These are phyloP conservation scores for Lipomyces lipofer DNA, from an alignment of 805 yeast genomes.

Conservation along the genomic window DNA sequence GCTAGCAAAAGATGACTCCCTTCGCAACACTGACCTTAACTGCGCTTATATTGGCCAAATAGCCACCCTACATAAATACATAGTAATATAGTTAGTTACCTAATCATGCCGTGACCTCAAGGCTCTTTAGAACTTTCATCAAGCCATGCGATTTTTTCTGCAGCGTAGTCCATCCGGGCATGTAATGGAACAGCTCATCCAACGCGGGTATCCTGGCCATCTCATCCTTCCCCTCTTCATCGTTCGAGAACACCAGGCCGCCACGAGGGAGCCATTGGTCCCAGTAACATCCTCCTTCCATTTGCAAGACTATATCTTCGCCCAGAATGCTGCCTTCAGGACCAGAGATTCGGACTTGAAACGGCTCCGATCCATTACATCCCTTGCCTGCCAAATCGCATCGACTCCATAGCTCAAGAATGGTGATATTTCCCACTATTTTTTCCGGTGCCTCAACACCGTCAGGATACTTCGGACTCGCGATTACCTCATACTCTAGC, in stretches of 20 bases:
- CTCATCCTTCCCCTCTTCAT: slow-evolving; percentile 28
- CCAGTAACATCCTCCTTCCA: slow-evolving; percentile 64
- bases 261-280: slow-evolving; percentile 56
- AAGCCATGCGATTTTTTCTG: slow-evolving; percentile 66
- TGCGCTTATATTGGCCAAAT: too few species aligned
- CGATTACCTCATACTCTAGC: background rate
- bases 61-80: too few species aligned
- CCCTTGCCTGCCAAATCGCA: slow-evolving; percentile 10
- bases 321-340: background rate
- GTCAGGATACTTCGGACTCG: too few species aligned
- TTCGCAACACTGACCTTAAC: too few species aligned
- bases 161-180: slow-evolving; percentile 67
- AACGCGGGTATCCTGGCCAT: slow-evolving; percentile 63
- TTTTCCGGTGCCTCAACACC: too few species aligned
- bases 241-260: background rate
- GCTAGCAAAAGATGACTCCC: too few species aligned
- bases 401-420: slow-evolving; percentile 19
- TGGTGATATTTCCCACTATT: background rate
- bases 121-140: slow-evolving; percentile 54
- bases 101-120: too few species aligned
- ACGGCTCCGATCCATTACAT: slow-evolving; percentile 15
- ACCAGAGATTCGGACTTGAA: slow-evolving; percentile 4
- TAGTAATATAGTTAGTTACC: too few species aligned
- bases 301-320: background rate
- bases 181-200: slow-evolving; percentile 65